phyloP scores from a whole-genome alignment of 2,329 filamentous ascomycete genomes.

The Monosporascus sp. region DNA sequence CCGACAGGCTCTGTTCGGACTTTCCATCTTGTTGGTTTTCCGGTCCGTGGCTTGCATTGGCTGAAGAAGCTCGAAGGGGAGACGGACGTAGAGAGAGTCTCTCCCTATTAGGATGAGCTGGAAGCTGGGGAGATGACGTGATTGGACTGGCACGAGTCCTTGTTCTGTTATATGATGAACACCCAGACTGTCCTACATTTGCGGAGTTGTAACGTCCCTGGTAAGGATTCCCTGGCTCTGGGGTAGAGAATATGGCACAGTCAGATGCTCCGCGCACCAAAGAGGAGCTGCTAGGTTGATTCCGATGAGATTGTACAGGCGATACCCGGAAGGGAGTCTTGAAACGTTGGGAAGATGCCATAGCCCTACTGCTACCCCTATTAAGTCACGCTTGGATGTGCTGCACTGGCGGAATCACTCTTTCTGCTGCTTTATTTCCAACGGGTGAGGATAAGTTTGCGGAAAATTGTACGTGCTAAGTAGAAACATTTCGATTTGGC shows the following conservation, averaged over 20 bases:
- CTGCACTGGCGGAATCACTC: neutral
- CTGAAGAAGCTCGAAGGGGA: conserved; percentile 9
- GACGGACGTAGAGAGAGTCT: conserved; percentile 18
- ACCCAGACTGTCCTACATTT: conserved; percentile 5
- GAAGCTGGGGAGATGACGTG: conserved; percentile 20
- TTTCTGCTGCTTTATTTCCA: no score
- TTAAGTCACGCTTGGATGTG: neutral
- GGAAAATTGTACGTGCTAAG: no score
- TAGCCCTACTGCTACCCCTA: neutral
- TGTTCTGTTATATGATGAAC: conserved; percentile 6
- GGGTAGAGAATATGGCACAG: conserved; percentile 13
- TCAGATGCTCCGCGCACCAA: conserved; percentile 8
- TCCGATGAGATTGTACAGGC: conserved; percentile 6
- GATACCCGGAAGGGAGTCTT: conserved; percentile 10
- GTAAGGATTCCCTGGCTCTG: conserved; percentile 2
- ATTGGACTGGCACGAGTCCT: conserved; percentile 9
- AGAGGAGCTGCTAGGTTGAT: conserved; percentile 7
- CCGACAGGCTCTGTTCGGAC: conserved; percentile 9
- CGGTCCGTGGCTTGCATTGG: conserved; percentile 5
- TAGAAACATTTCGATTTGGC: no score
- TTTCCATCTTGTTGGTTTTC: conserved; percentile 12
- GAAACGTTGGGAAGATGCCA: conserved; percentile 9
- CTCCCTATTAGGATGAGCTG: conserved; percentile 16
- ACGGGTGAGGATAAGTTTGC: no score
- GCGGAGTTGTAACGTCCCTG: conserved; percentile 3